A percentile compares a stretch with the other conserved stretches of the same genome.
These are phyloP conservation scores for Hyphodiscus hymeniophilus DNA, from an alignment of 495 filamentous ascomycete species.

Conservation along the genomic window DNA sequence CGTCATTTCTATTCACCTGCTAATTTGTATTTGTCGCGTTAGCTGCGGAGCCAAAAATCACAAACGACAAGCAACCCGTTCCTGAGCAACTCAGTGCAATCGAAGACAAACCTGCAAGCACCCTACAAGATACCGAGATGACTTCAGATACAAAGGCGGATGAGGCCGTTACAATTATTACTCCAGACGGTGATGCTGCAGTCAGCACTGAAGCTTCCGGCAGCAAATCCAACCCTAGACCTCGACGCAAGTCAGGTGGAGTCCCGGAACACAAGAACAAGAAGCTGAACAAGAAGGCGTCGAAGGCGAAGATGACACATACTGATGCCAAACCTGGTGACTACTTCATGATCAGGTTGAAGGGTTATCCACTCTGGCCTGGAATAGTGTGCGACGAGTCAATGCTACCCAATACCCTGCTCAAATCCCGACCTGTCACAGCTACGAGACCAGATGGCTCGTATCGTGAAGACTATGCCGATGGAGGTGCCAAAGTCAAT, in stretches of 20 bases:
- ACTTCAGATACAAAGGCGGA: slow-evolving; percentile 10
- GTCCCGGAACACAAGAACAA: slow-evolving; percentile 63
- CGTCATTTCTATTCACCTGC: background rate
- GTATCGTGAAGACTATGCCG: slow-evolving; percentile 73
- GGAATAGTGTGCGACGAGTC: slow-evolving; percentile 85
- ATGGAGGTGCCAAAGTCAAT: slow-evolving; percentile 70
- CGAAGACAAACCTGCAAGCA: slow-evolving; percentile 8
- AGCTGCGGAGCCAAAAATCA: slow-evolving; percentile 3
- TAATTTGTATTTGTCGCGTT: slow-evolving; percentile 11
- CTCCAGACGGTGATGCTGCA: slow-evolving; percentile 18
- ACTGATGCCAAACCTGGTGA: slow-evolving; percentile 77
- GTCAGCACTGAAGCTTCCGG: slow-evolving; percentile 26
- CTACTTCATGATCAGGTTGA: slow-evolving; percentile 77
- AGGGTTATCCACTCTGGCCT: slow-evolving; percentile 87
- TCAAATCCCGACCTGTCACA: slow-evolving; percentile 69
- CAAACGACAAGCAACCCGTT: slow-evolving; percentile 14
- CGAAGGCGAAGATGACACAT: slow-evolving; percentile 58
- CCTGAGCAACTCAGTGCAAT: slow-evolving; percentile 4
- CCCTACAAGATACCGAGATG: slow-evolving; percentile 12
- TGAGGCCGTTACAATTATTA: slow-evolving; percentile 21
- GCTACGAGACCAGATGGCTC: slow-evolving; percentile 71
- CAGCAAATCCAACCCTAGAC: slow-evolving; percentile 33
- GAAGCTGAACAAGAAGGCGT: slow-evolving; percentile 79
- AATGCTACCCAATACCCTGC: slow-evolving; percentile 69
- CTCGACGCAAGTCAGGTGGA: slow-evolving; percentile 55